Evolutionary conservation across 148 eudicot species (phyloP).

Genomic region (Cornus controversa): DNA sequence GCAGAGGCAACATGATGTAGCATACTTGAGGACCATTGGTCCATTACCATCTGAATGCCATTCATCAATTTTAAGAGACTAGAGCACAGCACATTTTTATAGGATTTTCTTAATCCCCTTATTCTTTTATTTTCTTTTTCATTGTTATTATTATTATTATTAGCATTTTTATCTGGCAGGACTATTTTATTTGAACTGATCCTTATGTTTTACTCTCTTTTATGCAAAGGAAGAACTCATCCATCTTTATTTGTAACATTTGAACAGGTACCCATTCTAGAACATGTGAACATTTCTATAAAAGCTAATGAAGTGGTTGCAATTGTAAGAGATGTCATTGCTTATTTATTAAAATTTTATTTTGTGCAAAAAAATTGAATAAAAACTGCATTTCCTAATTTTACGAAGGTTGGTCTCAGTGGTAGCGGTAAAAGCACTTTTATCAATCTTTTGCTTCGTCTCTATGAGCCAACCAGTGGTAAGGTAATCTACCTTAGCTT

Average conservation of each 20-base stretch:
- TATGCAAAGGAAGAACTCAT: not conserved
- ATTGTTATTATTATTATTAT: too few species aligned
- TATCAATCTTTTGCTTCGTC: slow-evolving; percentile 51
- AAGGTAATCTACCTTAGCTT: slow-evolving; percentile 27
- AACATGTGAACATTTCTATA: slow-evolving; percentile 46
- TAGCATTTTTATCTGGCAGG: not conserved
- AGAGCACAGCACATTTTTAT: not conserved
- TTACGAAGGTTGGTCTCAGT: slow-evolving; percentile 49
- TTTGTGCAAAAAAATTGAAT: not conserved
- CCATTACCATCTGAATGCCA: not conserved
- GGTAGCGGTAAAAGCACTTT: slow-evolving; percentile 64
- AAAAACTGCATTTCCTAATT: slow-evolving; percentile 5
- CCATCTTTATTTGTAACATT: slow-evolving; percentile 13
- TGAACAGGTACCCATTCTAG: slow-evolving; percentile 50
- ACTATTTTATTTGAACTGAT: not conserved
- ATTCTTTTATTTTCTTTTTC: too few species aligned
- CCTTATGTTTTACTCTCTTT: not conserved
- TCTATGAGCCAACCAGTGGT: slow-evolving; percentile 48
- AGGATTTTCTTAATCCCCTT: not conserved
- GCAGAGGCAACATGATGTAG: not conserved
- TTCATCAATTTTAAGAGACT: not conserved
- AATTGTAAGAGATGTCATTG: slow-evolving; percentile 38
- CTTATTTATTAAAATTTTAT: slow-evolving; percentile 1
- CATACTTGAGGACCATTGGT: not conserved
- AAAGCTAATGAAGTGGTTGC: slow-evolving; percentile 53